These are phyloP conservation scores for Aspergillus cejpii DNA, from an alignment of 2,329 filamentous ascomycete genomes.

Conservation along the genomic window DNA sequence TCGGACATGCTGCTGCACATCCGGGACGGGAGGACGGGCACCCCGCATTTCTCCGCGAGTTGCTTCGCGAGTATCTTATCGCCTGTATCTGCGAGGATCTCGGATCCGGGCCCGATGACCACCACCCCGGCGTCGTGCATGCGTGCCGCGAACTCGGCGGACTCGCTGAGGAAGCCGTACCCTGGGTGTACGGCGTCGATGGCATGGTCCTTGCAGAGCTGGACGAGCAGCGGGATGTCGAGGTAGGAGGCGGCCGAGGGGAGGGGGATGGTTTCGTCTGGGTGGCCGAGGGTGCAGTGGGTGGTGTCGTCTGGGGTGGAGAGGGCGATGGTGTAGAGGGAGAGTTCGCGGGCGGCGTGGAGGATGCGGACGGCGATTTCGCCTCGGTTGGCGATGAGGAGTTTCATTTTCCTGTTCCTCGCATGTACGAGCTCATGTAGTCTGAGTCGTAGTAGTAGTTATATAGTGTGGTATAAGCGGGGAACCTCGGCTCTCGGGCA, in stretches of 20 bases:
- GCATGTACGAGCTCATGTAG: no score
- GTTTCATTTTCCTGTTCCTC: constrained; percentile 46
- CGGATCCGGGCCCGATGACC: constrained; percentile 52
- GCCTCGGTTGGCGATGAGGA: constrained; percentile 54
- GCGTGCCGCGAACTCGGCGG: constrained; percentile 44
- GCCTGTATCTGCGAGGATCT: constrained; percentile 51
- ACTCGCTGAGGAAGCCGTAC: constrained; percentile 59
- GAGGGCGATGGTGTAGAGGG: constrained; percentile 50
- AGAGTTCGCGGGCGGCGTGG: constrained; percentile 53
- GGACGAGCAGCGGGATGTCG: constrained; percentile 45
- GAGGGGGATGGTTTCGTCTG: constrained; percentile 48
- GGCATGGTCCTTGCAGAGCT: constrained; percentile 43
- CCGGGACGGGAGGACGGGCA: constrained; percentile 48
- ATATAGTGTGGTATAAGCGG: not conserved
- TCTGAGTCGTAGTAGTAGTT: not conserved
- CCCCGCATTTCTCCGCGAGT: constrained; percentile 47
- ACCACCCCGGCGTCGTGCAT: constrained; percentile 45
- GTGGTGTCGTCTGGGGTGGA: constrained; percentile 51
- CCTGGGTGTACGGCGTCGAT: constrained; percentile 55
- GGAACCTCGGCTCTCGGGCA: not conserved
- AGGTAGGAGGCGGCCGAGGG: constrained; percentile 49
- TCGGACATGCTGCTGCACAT: constrained; percentile 38
- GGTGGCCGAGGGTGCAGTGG: constrained; percentile 45
- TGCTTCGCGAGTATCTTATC: constrained; percentile 51
- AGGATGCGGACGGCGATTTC: constrained; percentile 59